These are phyloP conservation scores for Clonostachys chloroleuca DNA, from an alignment of 2,329 filamentous ascomycete species.

Conservation along the genomic window DNA sequence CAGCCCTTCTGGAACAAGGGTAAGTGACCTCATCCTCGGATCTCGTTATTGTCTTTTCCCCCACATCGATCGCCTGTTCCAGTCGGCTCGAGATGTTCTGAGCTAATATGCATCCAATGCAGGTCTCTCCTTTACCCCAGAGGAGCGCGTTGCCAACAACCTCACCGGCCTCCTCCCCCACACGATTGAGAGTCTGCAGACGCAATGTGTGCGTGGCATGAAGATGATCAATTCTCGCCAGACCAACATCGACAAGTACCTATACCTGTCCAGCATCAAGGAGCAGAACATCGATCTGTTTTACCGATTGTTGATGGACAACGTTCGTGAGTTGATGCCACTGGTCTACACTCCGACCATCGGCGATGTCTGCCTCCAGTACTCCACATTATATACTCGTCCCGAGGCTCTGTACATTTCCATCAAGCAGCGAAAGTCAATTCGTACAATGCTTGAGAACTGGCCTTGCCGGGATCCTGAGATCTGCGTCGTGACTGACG, in stretches of 20 bases:
- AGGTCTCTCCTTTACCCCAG: conserved; percentile 62
- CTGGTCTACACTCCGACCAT: conserved; percentile 88
- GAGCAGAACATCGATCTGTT: conserved; percentile 76
- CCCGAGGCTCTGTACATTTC: conserved; percentile 96
- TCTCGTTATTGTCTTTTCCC: neutral
- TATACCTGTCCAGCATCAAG: conserved; percentile 75
- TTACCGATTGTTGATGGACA: conserved; percentile 75
- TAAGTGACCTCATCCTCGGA: conserved; percentile 24
- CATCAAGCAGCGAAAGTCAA: conserved; percentile 87
- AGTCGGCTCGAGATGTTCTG: too few species aligned
- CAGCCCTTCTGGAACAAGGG: conserved; percentile 65
- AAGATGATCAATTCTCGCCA: conserved; percentile 68
- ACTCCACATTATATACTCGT: conserved; percentile 92
- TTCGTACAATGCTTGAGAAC: conserved; percentile 83
- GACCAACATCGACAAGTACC: conserved; percentile 75
- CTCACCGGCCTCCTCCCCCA: conserved; percentile 63
- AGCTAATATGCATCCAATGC: neutral
- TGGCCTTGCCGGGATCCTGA: conserved; percentile 89
- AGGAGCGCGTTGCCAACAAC: conserved; percentile 60
- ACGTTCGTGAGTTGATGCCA: conserved; percentile 74
- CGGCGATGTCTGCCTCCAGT: conserved; percentile 93
- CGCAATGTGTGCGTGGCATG: conserved; percentile 63
- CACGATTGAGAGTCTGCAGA: conserved; percentile 55
- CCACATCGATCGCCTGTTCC: too few species aligned
- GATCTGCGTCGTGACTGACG: conserved; percentile 96